These are phyloP conservation scores for Trichophaea hybrida DNA, from an alignment of 2,329 filamentous ascomycete genomes.

Conservation along the genomic window DNA sequence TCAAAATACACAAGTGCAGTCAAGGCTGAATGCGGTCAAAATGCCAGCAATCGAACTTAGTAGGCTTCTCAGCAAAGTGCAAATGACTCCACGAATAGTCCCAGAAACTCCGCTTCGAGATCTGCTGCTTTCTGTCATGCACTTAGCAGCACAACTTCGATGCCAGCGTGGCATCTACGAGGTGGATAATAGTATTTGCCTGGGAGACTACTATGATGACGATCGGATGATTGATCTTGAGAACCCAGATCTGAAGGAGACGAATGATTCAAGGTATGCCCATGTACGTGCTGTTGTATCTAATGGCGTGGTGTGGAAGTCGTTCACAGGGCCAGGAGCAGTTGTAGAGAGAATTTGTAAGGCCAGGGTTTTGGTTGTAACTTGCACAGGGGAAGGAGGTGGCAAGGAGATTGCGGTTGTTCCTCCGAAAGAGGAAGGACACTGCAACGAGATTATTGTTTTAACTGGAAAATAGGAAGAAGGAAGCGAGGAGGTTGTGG, in stretches of 20 bases:
- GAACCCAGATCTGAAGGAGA: not conserved
- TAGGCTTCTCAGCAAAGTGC: not conserved
- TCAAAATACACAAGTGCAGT: not conserved
- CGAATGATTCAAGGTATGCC: not conserved
- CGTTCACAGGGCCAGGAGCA: no score
- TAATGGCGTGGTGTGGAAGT: no score
- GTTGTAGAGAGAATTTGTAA: no score
- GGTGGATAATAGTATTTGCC: not conserved
- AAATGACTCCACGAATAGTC: not conserved
- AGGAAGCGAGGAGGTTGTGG: no score
- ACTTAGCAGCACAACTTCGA: not conserved
- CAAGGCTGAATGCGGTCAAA: not conserved
- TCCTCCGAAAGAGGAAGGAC: no score
- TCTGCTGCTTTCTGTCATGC: not conserved
- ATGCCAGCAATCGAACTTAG: not conserved
- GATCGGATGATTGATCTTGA: not conserved
- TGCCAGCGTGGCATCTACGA: not conserved
- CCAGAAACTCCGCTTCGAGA: not conserved
- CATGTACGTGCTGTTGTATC: no score
- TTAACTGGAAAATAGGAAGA: no score
- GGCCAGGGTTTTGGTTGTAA: no score
- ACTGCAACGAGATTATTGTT: no score
- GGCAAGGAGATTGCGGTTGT: no score
- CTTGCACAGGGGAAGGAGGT: no score
- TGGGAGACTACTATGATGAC: not conserved